These are phyloP conservation scores for Russula sp. DNA, from an alignment of 768 basidiomycete genomes.

Conservation along the genomic window DNA sequence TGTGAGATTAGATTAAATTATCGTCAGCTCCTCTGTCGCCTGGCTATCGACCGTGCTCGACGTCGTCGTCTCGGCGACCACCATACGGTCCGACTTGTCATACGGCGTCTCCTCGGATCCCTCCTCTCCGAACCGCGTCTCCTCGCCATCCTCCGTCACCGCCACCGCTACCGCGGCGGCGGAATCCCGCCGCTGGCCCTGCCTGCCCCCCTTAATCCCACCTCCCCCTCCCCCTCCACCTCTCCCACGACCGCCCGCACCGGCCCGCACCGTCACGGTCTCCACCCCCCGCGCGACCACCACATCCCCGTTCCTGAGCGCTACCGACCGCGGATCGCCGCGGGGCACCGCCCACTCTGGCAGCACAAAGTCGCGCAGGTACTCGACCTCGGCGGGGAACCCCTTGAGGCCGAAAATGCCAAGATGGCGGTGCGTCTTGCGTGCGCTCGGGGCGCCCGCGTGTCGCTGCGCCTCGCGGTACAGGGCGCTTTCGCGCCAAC, in stretches of 20 bases:
- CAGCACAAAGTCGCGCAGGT: constrained; percentile 48
- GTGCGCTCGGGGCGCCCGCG: constrained; percentile 37
- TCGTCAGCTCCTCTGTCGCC: constrained; percentile 10
- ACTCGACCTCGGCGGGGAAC: constrained; percentile 44
- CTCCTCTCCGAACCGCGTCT: not conserved
- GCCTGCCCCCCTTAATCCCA: not conserved
- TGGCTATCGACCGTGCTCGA: constrained; percentile 15
- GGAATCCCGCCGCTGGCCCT: not conserved
- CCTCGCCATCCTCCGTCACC: not conserved
- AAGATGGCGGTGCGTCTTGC: constrained; percentile 48
- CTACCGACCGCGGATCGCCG: constrained; percentile 12
- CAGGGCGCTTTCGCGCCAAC: constrained; percentile 26
- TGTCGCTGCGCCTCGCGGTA: constrained; percentile 49
- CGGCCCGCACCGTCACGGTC: not conserved
- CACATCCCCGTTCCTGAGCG: not conserved
- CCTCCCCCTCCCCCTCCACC: no score
- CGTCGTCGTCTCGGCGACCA: not conserved
- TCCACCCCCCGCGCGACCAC: not conserved
- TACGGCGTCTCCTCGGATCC: not conserved
- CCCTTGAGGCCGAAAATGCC: constrained; percentile 53
- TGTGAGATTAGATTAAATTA: not conserved
- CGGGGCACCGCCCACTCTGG: constrained; percentile 42
- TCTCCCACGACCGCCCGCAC: no score
- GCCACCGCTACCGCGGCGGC: not conserved
- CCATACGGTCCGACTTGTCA: constrained; percentile 8